Evolutionary conservation across 805 yeast species (phyloP).

Genomic region (Lipomyces anomalus): DNA sequence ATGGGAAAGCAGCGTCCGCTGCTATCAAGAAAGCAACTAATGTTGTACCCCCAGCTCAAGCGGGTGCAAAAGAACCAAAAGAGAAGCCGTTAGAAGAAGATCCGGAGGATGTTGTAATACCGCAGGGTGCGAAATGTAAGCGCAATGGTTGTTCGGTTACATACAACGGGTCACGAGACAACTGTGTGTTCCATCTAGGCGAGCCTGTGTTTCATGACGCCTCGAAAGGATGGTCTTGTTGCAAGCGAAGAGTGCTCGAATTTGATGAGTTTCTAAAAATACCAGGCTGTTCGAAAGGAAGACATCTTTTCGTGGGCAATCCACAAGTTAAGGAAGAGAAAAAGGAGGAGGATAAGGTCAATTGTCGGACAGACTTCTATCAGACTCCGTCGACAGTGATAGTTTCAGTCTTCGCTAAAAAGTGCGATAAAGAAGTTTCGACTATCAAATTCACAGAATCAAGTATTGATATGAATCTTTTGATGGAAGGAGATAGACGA

Average conservation of each 20-base stretch:
- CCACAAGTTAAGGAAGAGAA: slow-evolving; percentile 8
- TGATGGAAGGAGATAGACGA: slow-evolving; percentile 20
- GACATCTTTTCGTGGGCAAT: slow-evolving; percentile 23
- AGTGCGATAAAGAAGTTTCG: slow-evolving; percentile 25
- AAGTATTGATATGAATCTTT: slow-evolving; percentile 13
- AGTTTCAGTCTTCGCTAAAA: slow-evolving; percentile 27
- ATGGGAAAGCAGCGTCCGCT: slow-evolving; percentile 12
- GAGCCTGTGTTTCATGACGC: slow-evolving; percentile 27
- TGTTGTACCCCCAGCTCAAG: background rate
- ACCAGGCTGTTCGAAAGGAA: slow-evolving; percentile 14
- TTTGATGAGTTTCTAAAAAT: slow-evolving; percentile 27
- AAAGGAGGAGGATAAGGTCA: slow-evolving; percentile 12
- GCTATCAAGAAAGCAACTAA: background rate
- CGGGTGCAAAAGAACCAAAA: background rate
- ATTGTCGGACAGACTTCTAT: slow-evolving; percentile 26
- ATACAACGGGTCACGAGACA: slow-evolving; percentile 22
- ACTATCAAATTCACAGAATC: slow-evolving; percentile 15
- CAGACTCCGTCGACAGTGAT: slow-evolving; percentile 28
- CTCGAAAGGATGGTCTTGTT: slow-evolving; percentile 29
- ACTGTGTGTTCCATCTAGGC: slow-evolving; percentile 26
- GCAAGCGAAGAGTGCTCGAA: slow-evolving; percentile 26
- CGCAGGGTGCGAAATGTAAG: slow-evolving; percentile 24
- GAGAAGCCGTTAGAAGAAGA: slow-evolving; percentile 20
- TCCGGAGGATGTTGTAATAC: slow-evolving; percentile 26
- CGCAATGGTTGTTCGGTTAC: slow-evolving; percentile 22